Evolutionary conservation across 1,284 basidiomycete genomes (phyloP).

Genomic region (Cutaneotrichosporon mucoides): DNA sequence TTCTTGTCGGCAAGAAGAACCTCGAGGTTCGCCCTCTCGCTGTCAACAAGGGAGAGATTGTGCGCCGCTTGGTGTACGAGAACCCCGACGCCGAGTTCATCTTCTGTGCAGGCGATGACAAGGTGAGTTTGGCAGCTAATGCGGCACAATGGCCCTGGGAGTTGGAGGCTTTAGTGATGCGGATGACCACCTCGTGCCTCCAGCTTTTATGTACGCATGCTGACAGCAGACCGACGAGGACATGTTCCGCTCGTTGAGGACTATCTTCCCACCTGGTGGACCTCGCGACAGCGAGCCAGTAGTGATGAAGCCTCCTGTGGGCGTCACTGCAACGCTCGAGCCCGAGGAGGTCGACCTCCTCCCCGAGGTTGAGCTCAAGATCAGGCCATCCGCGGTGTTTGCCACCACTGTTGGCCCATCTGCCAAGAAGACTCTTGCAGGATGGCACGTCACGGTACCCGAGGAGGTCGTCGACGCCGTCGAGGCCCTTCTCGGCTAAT

Average conservation of each 20-base stretch:
- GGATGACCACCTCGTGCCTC: background rate
- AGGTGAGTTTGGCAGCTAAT: conserved; percentile 56
- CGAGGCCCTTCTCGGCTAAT: conserved; percentile 31
- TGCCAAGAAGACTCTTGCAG: conserved; percentile 78
- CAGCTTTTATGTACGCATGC: background rate
- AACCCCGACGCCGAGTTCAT: conserved; percentile 92
- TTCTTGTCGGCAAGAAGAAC: conserved; percentile 96
- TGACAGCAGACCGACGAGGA: conserved; percentile 75
- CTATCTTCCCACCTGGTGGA: conserved; percentile 50
- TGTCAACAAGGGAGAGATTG: conserved; percentile 98
- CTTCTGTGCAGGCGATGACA: conserved; percentile 97
- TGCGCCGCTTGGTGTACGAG: conserved; percentile 84
- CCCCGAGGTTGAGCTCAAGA: conserved; percentile 60
- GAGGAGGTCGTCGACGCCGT: conserved; percentile 48
- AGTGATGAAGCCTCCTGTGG: conserved; percentile 68
- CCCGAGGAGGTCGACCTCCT: conserved; percentile 47
- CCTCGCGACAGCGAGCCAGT: conserved; percentile 51
- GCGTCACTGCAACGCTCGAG: conserved; percentile 57
- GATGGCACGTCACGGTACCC: conserved; percentile 73
- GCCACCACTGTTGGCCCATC: conserved; percentile 81
- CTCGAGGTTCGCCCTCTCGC: conserved; percentile 92
- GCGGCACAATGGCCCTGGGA: background rate
- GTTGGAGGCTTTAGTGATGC: too few species aligned
- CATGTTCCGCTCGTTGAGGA: conserved; percentile 83
- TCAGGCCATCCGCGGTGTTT: conserved; percentile 70